phyloP scores from a whole-genome alignment of 129 eudicot genomes.

The Rutidosis leptorrhynchoides region DNA sequence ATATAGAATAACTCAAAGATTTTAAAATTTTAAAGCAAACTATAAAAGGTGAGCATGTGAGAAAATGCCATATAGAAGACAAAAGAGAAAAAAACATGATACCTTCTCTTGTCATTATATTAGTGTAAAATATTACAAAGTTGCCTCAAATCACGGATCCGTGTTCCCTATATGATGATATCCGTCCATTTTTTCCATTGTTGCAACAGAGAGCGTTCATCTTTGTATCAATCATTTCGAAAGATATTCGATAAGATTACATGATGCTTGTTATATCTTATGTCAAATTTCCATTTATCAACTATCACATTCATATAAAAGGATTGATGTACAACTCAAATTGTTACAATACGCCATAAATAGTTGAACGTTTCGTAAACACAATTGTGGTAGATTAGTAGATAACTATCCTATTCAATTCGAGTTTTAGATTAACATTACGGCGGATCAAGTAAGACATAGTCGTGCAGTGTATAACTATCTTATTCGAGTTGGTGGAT shows the following conservation, averaged over 20 bases:
- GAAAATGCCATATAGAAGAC: not conserved
- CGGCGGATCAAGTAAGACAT: too few species aligned
- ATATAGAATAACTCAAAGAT: too few species aligned
- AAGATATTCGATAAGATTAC: not conserved
- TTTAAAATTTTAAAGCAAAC: not conserved
- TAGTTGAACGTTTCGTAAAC: too few species aligned
- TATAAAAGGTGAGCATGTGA: not conserved
- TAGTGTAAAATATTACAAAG: not conserved
- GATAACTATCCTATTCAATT: too few species aligned
- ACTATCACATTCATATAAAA: not conserved
- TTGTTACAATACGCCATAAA: too few species aligned
- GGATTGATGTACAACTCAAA: too few species aligned
- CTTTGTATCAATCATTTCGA: not conserved
- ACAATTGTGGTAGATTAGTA: too few species aligned
- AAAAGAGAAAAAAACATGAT: not conserved
- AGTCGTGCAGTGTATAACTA: too few species aligned
- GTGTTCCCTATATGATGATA: not conserved
- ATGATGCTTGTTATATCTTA: not conserved
- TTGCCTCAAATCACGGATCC: conserved; percentile 32
- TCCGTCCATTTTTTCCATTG: not conserved
- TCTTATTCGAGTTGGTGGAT: too few species aligned
- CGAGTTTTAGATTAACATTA: too few species aligned
- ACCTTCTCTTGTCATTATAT: not conserved
- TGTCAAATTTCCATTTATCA: not conserved
- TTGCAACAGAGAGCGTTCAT: not conserved